Base-by-base conservation (phyloP, 2,329 filamentous ascomycete species). In the Colletotrichum sp. region DNA sequence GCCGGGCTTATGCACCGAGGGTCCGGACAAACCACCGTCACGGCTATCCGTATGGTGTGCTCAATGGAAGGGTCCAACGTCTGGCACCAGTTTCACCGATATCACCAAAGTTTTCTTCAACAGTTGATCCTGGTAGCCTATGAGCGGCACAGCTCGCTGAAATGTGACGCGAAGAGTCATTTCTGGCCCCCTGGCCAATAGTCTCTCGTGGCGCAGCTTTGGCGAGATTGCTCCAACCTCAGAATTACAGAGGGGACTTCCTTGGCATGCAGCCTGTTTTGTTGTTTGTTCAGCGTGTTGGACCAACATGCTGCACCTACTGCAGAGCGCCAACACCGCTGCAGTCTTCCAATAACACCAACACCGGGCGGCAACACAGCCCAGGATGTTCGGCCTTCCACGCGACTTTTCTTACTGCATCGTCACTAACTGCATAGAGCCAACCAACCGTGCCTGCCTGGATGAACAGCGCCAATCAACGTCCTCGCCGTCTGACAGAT, bases 151-250 rank as follows among this genome's bases (percentile, higher is more conserved):
- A 63, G 58, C 28, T 63, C 58, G 58, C 58, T 60, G 26, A 34
- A 30, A n/a, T 32, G 18, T 63, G 28, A 61, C 58, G 28, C 16
- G 13, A 15, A 15, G 18, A 32, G 58, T 21, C 28, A 21, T 61
- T 61, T 12, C 18, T n/a, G 26, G 16, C 28, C 57, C 21, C 66
- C 38, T 24, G 55, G 8, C 58, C 71, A 70, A 58, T 64, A 48
- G 24, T 21, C 13, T 21, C 13, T 32, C 15, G 66, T 58, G 58
- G 66, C 57, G 43, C 43, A 64, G 32, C 24, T 38, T 74, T 57
- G 38, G 32, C 43, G 71, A 70, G 32, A 74, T 70, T 67, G 21
- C 65, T n/a, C n/a, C 34, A 30, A 60, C 18, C 36, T 15, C 8
- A 15, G 32, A 30, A n/a, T 16, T 24, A 34, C 28, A 58, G 48